Base-by-base conservation (phyloP, 441 rosid species). In the Adansonia grandidieri region DNA sequence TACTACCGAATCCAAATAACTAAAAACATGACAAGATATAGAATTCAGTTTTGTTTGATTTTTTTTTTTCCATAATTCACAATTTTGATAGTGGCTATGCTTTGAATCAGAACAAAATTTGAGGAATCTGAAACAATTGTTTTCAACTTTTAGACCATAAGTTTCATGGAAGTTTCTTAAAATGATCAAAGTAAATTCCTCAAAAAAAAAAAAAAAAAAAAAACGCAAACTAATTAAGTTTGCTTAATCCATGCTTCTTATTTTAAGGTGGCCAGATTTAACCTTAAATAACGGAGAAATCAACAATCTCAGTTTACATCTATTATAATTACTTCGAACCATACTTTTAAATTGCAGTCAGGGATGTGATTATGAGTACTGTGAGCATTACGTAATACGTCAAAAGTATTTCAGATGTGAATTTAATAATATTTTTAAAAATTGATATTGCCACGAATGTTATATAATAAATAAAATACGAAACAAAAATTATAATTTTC, bases 31-130 rank as follows among this genome's bases (percentile, higher is more conserved):
- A 32, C 68, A 78, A 20, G 69, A 71, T 73, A 70, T 65, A 77
- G 79, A 76, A 53, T 56, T 58, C 86, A 73, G 65, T 58, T 77
- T 80, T 54, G 76, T 77, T 77, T 37, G 73, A 69, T 73, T 60
- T 78, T 42, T 42, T 6, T 42, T 56, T 53, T 70, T n/a, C 78
- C 42, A 0, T 1, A 37, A 37, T 37, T 61, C 17, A 45, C 28
- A 20, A 22, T 72, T 73, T 73, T 56, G 56, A 62, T 74, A 54
- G 71, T 58, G 63, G 53, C 20, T 44, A 68, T 78, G 78, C 73
- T 56, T 78, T 71, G 77, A 60, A 70, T 48, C 68, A 63, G 51
- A 8, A 54, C 47, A 76, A 67, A 37, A 22, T n/a, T 61, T 10
- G 15, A 54, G 15, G 37, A 74, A 45, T 56, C 42, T 74, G 66